Conservation (phyloP, 805 yeast genomes). For the Teunomyces barrocoloradensis region DNA sequence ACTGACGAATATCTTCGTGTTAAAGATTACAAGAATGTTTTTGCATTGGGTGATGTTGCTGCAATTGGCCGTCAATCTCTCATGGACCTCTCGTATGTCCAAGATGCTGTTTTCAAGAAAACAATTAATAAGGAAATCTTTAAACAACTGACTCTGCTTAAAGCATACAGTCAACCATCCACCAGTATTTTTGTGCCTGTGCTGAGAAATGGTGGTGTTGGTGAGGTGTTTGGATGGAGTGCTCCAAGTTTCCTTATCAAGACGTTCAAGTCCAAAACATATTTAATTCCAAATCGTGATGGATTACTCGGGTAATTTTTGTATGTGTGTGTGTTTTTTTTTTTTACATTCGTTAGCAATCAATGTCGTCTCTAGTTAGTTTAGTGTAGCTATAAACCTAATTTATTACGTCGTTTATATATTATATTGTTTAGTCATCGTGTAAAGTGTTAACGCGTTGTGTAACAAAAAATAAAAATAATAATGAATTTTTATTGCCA, state of each 20-base stretch:
- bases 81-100: constrained; percentile 25
- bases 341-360: neutral
- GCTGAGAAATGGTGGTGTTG: constrained; percentile 37
- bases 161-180: constrained; percentile 11
- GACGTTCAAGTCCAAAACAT: constrained; percentile 26
- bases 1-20: constrained; percentile 27
- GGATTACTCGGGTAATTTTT: constrained; percentile 9
- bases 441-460: neutral
- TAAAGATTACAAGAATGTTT: constrained; percentile 22
- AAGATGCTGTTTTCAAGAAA: constrained; percentile 14
- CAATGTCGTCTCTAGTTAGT: too few species aligned
- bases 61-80: constrained; percentile 20
- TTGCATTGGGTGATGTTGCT: constrained; percentile 37
- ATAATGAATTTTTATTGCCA: neutral
- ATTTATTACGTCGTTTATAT: too few species aligned
- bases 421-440: too few species aligned
- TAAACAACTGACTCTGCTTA: constrained; percentile 9
- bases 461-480: neutral
- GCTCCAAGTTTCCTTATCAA: constrained; percentile 29
- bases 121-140: constrained; percentile 14
- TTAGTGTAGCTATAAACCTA: too few species aligned
- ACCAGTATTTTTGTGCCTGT: constrained; percentile 28
- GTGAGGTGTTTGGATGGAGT: constrained; percentile 25
- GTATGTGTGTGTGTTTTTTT: neutral
- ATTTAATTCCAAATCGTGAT: constrained; percentile 22